Evolutionary conservation across 2,329 filamentous ascomycete genomes (phyloP), one percentile per base, ranked within the genome.

Genomic region (Sporothrix protearum): DNA sequence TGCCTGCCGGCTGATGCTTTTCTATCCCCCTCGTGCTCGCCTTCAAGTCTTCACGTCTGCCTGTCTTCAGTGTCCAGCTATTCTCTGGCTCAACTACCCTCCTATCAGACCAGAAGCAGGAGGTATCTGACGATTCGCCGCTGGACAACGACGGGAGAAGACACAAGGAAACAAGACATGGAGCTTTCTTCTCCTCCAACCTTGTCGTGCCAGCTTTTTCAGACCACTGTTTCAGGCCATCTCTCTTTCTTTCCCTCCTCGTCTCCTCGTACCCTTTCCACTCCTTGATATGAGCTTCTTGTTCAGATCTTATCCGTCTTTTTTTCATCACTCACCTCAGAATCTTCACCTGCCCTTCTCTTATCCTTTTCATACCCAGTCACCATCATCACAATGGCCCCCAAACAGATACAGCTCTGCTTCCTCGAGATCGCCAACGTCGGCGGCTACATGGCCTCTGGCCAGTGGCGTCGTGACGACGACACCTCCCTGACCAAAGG

Each of bases 381-480:
- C 16, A 33, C 28, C 28, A 2, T 10, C 55, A n/a, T 30, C 25
- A 53, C 45, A 28, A 68, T 68, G 64, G 57, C 33, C 1, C 47
- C 66, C n/a, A 69, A 79, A 78, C 14, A 73, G 71, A 70, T 81
- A 76, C 28, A 71, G 28, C 59, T 71, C 33, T 67, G 51, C 69
- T 71, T 71, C 61, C 53, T 71, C 36, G 69, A 71, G 49, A 66
- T 51, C 22, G 69, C 61, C 49, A 57, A 51, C 51, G 28, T 39
- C 36, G 61, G 69, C 59, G 39, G 36, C 36, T 51, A 71, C 63
- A 42, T 42, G 69, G 47, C 61, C 53, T 45, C 61, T 3, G 69
- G 71, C 61, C 71, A 72, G 68, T 72, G 71, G 71, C 42, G 25
- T 49, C 59, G 68, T 30, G 67, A 68, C 25, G 68, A 61, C 59